Percentiles rank a stretch among this genome's conserved stretches.
phyloP scores from a whole-genome alignment of 495 filamentous ascomycete species.

The Neurospora sublineolata region DNA sequence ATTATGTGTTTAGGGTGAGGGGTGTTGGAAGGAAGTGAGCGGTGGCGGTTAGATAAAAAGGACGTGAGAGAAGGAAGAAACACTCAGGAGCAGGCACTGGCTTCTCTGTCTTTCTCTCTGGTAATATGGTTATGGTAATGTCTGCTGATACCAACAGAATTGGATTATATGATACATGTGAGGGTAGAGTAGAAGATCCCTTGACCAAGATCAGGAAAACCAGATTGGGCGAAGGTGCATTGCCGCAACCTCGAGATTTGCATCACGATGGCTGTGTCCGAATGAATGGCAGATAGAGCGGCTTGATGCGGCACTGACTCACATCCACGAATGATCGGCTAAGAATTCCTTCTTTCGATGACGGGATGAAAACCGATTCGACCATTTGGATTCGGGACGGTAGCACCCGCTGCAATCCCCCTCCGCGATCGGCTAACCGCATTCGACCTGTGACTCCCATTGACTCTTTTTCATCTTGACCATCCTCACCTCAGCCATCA shows the following conservation, averaged over 20 bases:
- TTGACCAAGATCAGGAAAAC: background rate
- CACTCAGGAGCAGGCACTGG: too few relatives aligned
- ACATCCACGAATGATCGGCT: background rate
- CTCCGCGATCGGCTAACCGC: background rate
- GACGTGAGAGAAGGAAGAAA: background rate
- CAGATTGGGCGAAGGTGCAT: too few relatives aligned
- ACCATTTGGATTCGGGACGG: background rate
- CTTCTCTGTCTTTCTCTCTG: background rate
- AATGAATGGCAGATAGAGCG: background rate
- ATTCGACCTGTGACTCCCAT: background rate
- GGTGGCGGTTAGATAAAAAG: background rate
- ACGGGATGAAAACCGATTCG: background rate
- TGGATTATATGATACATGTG: background rate
- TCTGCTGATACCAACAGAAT: background rate
- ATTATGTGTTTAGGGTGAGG: slow-evolving; percentile 41
- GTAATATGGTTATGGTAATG: background rate
- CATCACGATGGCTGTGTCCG: background rate
- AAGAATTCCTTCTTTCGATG: background rate
- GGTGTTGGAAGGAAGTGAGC: background rate
- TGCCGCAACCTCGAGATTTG: too few relatives aligned
- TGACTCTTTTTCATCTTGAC: background rate
- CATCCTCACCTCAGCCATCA: background rate
- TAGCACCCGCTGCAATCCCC: background rate
- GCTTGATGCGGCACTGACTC: background rate
- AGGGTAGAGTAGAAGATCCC: background rate